A percentile compares a stretch with the other conserved stretches of the same genome.
Conservation (phyloP, 495 filamentous ascomycete species). For the Neurospora terricola region DNA sequence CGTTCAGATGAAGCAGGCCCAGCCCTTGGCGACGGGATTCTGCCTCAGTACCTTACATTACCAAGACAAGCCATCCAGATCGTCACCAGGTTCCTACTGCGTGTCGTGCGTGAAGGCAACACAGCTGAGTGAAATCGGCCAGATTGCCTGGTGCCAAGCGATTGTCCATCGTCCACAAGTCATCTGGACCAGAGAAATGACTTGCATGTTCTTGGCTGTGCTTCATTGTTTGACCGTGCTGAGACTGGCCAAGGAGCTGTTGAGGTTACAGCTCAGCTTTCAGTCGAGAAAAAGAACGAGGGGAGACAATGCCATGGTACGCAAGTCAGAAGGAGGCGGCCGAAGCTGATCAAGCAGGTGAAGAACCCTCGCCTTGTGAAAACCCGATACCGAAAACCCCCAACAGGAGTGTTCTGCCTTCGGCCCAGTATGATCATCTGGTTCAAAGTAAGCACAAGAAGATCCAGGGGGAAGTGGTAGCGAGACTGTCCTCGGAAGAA, state of each 20-base stretch:
- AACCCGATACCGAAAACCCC: not conserved
- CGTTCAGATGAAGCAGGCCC: conserved; percentile 13
- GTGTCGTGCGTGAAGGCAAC: not conserved
- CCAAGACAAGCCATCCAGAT: conserved; percentile 11
- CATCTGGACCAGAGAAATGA: not conserved
- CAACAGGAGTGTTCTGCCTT: not conserved
- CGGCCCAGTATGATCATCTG: not conserved
- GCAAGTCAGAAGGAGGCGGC: not conserved
- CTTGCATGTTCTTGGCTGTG: not conserved
- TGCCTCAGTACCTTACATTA: conserved; percentile 20
- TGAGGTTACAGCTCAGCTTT: not conserved
- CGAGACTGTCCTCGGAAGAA: not conserved
- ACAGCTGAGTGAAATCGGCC: not conserved
- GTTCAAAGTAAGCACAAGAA: not conserved
- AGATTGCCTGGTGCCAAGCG: not conserved
- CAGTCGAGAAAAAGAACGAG: not conserved
- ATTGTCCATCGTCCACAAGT: not conserved
- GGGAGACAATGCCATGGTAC: not conserved
- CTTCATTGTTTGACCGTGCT: not conserved
- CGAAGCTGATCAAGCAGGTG: not conserved
- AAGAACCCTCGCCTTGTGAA: not conserved
- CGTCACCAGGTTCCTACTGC: not conserved
- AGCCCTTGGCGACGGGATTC: conserved; percentile 22
- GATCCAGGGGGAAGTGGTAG: not conserved
- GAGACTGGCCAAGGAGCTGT: not conserved